Evolutionary conservation across 1,284 basidiomycete genomes (phyloP).

Genomic region (Cutaneotrichosporon sp.): DNA sequence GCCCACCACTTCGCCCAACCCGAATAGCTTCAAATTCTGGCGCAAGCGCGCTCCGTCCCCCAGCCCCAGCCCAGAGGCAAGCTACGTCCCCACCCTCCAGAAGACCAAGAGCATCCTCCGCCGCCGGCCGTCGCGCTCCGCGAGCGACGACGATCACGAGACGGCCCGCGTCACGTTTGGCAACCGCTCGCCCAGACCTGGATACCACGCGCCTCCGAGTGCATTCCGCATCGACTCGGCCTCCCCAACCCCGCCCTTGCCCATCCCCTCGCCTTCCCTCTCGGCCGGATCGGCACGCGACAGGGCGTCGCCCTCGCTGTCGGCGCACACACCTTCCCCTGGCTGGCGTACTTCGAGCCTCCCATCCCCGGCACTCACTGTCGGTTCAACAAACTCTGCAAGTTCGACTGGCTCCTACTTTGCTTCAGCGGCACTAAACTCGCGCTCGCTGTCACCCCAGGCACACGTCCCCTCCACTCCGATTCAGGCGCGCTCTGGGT

Average conservation of each 20-base stretch:
- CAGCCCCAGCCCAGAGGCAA: background rate
- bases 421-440: background rate
- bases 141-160: background rate
- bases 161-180: background rate
- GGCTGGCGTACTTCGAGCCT: background rate
- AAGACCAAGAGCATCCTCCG: conserved; percentile 13
- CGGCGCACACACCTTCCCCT: background rate
- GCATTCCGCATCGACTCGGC: conserved; percentile 2
- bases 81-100: background rate
- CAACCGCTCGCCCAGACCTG: background rate
- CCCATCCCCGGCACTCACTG: background rate
- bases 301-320: background rate
- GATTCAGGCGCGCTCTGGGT: background rate
- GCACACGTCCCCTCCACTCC: background rate
- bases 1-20: background rate
- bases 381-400: background rate
- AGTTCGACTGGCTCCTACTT: background rate
- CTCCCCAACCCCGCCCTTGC: background rate
- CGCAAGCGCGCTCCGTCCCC: conserved; percentile 9
- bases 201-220: conserved; percentile 5
- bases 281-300: background rate
- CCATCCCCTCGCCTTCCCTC: background rate
- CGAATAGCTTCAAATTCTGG: conserved; percentile 15
- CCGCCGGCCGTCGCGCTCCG: conserved; percentile 9
- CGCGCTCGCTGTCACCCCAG: background rate